Conservation (phyloP, 176 grass and related monocot genomes). For the Pontederia paniculata region DNA sequence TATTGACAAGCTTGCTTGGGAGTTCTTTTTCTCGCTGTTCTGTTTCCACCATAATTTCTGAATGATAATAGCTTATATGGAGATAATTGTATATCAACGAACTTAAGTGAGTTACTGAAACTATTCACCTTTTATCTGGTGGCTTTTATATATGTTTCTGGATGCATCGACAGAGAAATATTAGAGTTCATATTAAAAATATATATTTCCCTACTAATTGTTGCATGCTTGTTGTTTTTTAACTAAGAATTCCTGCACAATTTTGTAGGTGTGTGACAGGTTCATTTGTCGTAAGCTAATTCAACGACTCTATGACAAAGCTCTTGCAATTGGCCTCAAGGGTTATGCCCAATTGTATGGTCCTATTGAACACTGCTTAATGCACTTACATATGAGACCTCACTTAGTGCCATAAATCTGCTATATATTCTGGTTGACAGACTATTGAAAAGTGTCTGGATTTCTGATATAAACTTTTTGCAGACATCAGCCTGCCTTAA, state of each 20-base stretch:
- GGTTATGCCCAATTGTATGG: constrained; percentile 93
- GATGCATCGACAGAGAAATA: no score
- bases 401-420: neutral
- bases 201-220: no score
- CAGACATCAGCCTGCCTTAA: constrained; percentile 73
- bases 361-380: constrained; percentile 10
- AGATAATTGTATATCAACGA: no score
- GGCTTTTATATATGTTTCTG: no score
- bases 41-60: no score
- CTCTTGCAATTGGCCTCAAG: constrained; percentile 89
- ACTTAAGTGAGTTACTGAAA: no score
- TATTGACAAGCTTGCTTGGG: no score
- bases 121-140: no score
- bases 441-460: neutral
- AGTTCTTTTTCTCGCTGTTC: no score
- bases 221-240: constrained; percentile 3
- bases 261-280: constrained; percentile 75
- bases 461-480: constrained; percentile 13
- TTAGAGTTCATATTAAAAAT: no score
- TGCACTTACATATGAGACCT: neutral
- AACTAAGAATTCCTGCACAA: constrained; percentile 19
- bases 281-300: constrained; percentile 90
- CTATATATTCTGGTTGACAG: neutral
- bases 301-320: constrained; percentile 76
- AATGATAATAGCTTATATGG: no score